phyloP scores from a whole-genome alignment of 116 monocot species.

The Cymodocea nodosa region DNA sequence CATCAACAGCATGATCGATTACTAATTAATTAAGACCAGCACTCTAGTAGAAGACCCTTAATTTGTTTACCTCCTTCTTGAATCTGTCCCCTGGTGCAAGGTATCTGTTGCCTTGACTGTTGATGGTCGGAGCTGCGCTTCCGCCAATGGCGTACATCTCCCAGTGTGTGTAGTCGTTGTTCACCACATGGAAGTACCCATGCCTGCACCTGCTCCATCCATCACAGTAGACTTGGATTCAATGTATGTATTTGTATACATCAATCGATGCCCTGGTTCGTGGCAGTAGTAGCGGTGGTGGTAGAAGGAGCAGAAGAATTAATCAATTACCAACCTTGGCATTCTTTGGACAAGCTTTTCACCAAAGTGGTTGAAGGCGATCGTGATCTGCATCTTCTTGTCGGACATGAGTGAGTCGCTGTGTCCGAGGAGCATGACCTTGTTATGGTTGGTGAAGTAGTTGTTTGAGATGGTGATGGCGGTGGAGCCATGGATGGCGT shows the following conservation, averaged over 20 bases:
- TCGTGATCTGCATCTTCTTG: constrained; percentile 57
- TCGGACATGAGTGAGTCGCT: constrained; percentile 27
- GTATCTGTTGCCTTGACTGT: constrained; percentile 82
- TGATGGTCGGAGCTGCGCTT: constrained; percentile 71
- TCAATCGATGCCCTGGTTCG: background rate
- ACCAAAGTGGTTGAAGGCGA: constrained; percentile 88
- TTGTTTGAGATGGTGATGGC: constrained; percentile 59
- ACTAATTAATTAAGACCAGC: no score
- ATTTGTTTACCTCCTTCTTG: constrained; percentile 45
- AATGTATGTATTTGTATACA: no score
- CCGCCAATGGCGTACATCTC: constrained; percentile 94
- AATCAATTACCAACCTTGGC: constrained; percentile 58
- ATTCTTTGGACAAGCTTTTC: constrained; percentile 76
- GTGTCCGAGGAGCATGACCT: constrained; percentile 63
- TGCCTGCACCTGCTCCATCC: constrained; percentile 52
- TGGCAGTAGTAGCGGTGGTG: no score
- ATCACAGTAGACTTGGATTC: no score
- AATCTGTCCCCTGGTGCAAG: constrained; percentile 36
- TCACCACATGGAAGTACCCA: constrained; percentile 91
- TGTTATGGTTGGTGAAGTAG: constrained; percentile 45
- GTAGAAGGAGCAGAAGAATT: no score
- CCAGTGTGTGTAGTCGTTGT: constrained; percentile 96
- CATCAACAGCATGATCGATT: no score
- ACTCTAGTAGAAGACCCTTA: no score
- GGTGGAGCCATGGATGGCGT: constrained; percentile 47